Conservation (phyloP, 2,329 filamentous ascomycete species). For the Emmonsia crescens region DNA sequence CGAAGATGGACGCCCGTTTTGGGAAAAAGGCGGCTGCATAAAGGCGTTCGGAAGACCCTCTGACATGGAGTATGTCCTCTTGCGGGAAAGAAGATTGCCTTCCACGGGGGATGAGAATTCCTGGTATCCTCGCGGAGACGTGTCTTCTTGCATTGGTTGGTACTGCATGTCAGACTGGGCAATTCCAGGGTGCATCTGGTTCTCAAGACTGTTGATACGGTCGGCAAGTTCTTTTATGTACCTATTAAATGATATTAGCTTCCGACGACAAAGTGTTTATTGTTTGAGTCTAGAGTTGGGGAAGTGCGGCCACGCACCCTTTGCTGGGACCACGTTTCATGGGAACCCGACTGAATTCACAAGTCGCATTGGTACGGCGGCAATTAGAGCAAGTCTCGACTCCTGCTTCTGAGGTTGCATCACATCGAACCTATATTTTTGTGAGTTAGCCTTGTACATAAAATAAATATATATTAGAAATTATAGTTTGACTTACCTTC, state of each 20-base stretch:
- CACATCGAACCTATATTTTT: slow-evolving; percentile 58
- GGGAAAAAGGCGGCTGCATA: slow-evolving; percentile 26
- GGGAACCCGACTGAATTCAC: slow-evolving; percentile 75
- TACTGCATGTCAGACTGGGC: slow-evolving; percentile 31
- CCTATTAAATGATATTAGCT: slow-evolving; percentile 29
- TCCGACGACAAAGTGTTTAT: background rate
- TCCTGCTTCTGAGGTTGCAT: slow-evolving; percentile 63
- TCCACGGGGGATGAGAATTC: slow-evolving; percentile 44
- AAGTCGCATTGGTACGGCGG: slow-evolving; percentile 61
- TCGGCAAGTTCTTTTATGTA: slow-evolving; percentile 91
- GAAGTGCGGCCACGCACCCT: slow-evolving; percentile 45
- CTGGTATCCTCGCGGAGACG: slow-evolving; percentile 37
- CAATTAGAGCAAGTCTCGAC: slow-evolving; percentile 73
- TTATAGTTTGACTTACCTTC: slow-evolving; percentile 42
- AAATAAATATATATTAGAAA: slow-evolving; percentile 11
- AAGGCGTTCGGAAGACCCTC: slow-evolving; percentile 36
- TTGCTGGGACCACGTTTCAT: slow-evolving; percentile 86
- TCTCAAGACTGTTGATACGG: slow-evolving; percentile 70
- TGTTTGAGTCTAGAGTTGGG: background rate
- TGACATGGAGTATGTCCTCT: slow-evolving; percentile 41
- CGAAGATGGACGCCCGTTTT: slow-evolving; percentile 12
- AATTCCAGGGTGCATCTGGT: slow-evolving; percentile 47
- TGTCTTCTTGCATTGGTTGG: slow-evolving; percentile 30
- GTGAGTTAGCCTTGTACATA: no score
- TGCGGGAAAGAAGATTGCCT: slow-evolving; percentile 31